These are phyloP conservation scores for Scytalidium sp. DNA, from an alignment of 2,329 filamentous ascomycete species.

Conservation along the genomic window DNA sequence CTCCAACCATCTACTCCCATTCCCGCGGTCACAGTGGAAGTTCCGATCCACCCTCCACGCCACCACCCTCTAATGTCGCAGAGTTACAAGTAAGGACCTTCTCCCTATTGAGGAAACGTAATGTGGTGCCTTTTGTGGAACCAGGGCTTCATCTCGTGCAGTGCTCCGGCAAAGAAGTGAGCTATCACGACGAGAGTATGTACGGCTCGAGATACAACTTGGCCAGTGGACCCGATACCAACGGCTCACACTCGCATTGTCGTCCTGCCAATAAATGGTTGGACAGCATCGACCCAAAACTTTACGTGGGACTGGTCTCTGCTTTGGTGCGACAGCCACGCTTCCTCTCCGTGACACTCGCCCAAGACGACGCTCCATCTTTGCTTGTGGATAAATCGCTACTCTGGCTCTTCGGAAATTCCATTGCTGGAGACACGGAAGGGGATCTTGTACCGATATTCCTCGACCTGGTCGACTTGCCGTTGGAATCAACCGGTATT, in stretches of 20 bases:
- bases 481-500: slow-evolving; percentile 88
- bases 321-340: slow-evolving; percentile 59
- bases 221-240: slow-evolving; percentile 5
- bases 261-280: slow-evolving; percentile 43
- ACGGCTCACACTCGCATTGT: background rate
- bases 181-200: slow-evolving; percentile 25
- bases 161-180: slow-evolving; percentile 63
- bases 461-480: slow-evolving; percentile 76
- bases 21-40: slow-evolving; percentile 35
- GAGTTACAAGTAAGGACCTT: slow-evolving; percentile 86
- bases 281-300: slow-evolving; percentile 58
- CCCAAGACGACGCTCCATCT: slow-evolving; percentile 70
- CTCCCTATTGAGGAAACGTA: slow-evolving; percentile 71
- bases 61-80: slow-evolving; percentile 71
- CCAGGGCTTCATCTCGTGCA: slow-evolving; percentile 70
- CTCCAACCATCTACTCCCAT: slow-evolving; percentile 20
- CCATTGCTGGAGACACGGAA: slow-evolving; percentile 72
- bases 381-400: slow-evolving; percentile 69
- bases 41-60: slow-evolving; percentile 59
- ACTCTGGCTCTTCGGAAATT: slow-evolving; percentile 64
- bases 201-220: background rate
- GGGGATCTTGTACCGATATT: slow-evolving; percentile 81
- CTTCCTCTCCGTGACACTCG: slow-evolving; percentile 73
- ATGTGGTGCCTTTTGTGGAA: slow-evolving; percentile 71
- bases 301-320: slow-evolving; percentile 61